Conservation (phyloP, 2,329 filamentous ascomycete genomes). For the Calycina marina region DNA sequence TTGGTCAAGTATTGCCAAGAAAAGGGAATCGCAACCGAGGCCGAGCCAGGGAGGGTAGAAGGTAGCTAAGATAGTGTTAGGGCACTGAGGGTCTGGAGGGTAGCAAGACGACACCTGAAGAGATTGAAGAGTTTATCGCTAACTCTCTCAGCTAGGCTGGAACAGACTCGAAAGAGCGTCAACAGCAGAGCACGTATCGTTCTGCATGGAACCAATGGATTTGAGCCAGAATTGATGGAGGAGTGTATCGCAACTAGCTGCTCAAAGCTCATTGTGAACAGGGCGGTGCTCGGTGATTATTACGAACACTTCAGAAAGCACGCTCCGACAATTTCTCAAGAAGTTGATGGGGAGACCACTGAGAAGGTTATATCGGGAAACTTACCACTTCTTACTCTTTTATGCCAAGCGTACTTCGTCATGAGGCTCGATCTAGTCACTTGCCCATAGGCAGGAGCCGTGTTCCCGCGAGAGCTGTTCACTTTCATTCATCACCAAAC, state of each 20-base stretch:
- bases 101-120: conserved; percentile 45
- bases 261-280: conserved; percentile 25
- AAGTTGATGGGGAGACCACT: background rate
- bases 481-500: no score
- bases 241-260: conserved; percentile 28
- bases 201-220: conserved; percentile 41
- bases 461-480: no score
- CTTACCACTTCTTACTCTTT: no score
- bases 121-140: conserved; percentile 45
- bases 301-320: background rate
- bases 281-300: conserved; percentile 12
- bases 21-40: conserved; percentile 50
- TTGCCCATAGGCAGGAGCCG: no score
- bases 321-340: background rate
- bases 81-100: conserved; percentile 50
- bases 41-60: conserved; percentile 56
- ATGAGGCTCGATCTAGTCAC: no score
- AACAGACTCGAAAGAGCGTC: conserved; percentile 12
- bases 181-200: conserved; percentile 31
- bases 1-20: conserved; percentile 34
- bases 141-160: conserved; percentile 30
- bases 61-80: conserved; percentile 60
- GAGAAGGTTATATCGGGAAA: conserved; percentile 2
- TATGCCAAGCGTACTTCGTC: no score
- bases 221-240: conserved; percentile 35